Base-by-base conservation (phyloP, 2,329 filamentous ascomycete species). In the Aureobasidium sp. region DNA sequence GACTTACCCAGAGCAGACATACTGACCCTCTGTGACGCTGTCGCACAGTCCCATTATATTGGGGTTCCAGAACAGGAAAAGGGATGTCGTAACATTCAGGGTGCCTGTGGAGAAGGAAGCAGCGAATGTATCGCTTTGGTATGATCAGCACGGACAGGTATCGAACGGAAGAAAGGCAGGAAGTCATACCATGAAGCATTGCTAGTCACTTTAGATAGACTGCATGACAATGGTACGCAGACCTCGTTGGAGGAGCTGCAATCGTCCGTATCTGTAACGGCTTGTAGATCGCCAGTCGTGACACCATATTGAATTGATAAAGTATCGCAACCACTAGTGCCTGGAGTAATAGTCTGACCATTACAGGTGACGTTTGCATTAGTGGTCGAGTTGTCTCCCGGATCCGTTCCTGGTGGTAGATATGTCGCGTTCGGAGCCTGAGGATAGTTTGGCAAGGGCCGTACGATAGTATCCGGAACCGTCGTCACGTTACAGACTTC, bases 401-500 rank as follows among this genome's bases (percentile, higher is more conserved):
- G 21, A 21, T 21, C 21, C 21, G 21, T 21, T 21, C 21, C 21
- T 21, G 21, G 21, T 21, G 21, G 21, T 21, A 21, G 21, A 21
- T 21, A 21, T 21, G 1, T 21, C 21, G 21, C 21, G 21, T 21
- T 21, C 21, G 21, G 21, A 21, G 21, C 21, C 21, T 21, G 21
- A 21, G 21, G 21, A 21, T 21, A 21, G 21, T 21, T 21, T 21
- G 21, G 21, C 21, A 21, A 21, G 21, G 21, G 21, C 10, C 34
- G 34, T 11, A 36, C 10, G 34, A 36, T 9, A 13, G 34, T 36
- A 13, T 36, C 34, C 15, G 34, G 15, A 3, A 36, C 39, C 15
- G 39, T 42, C 21, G 21, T 21, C 2, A 21, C 52, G 29, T 63
- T 62, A 55, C 67, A 69, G 5, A 69, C 64, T 45, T 68, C 64